Conservation (phyloP, 352 stramenopile genomes). For the Globisporangium takayamanum region DNA sequence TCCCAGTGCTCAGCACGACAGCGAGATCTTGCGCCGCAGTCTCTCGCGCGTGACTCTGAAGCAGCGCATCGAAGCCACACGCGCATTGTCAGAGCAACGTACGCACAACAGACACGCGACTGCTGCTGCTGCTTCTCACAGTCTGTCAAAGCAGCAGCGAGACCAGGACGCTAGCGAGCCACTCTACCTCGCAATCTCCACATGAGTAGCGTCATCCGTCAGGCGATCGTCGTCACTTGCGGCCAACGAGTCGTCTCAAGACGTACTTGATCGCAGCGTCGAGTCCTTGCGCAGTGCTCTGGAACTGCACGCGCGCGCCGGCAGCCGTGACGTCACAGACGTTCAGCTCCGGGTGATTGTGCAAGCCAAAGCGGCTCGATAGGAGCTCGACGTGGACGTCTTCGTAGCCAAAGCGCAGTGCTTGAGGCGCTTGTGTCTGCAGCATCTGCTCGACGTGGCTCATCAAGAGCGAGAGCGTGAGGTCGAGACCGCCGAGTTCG, state of each 20-base stretch:
- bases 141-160: constrained; percentile 2
- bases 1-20: constrained; percentile 20
- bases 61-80: constrained; percentile 26
- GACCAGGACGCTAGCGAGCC: constrained; percentile 14
- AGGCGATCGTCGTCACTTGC: constrained; percentile 3
- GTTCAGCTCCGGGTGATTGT: constrained; percentile 45
- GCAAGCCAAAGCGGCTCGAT: constrained; percentile 15
- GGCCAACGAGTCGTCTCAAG: constrained; percentile 22
- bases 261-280: constrained; percentile 48
- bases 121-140: not conserved
- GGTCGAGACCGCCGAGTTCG: constrained; percentile 32
- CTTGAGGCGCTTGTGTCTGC: constrained; percentile 2
- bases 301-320: constrained; percentile 40
- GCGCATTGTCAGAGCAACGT: not conserved
- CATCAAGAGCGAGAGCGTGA: constrained; percentile 40
- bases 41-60: constrained; percentile 54
- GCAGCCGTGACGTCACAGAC: constrained; percentile 47
- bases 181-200: constrained; percentile 61
- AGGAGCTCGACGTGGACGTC: constrained; percentile 35
- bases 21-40: constrained; percentile 51
- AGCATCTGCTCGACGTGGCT: constrained; percentile 36
- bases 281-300: constrained; percentile 48
- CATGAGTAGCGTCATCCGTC: constrained; percentile 16
- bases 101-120: not conserved
- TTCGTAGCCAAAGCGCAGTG: constrained; percentile 31